A percentile compares a stretch with the other conserved stretches of the same genome.
phyloP scores from a whole-genome alignment of 305 asterid species.

The Monarda citriodora region DNA sequence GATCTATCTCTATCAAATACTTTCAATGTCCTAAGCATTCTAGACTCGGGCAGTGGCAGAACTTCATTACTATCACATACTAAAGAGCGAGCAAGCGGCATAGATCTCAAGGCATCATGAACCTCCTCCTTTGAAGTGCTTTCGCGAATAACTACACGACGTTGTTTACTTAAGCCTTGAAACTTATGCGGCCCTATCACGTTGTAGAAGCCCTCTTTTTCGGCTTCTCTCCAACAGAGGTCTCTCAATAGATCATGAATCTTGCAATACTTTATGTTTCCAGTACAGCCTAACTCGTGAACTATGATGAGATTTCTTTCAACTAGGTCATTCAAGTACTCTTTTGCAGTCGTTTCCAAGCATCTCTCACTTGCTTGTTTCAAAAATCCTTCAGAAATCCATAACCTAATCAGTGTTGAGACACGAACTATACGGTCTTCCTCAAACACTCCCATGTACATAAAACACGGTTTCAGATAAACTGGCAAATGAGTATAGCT shows the following conservation, averaged over 20 bases:
- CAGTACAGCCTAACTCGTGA: slow-evolving; percentile 2
- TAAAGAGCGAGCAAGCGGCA: slow-evolving; percentile 13
- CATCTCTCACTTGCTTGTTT: slow-evolving; percentile 1
- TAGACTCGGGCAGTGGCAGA: neutral
- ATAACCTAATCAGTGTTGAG: neutral
- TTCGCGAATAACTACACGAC: slow-evolving; percentile 16
- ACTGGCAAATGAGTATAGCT: neutral
- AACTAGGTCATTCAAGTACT: slow-evolving; percentile 2
- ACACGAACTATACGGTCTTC: neutral
- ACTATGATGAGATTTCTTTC: slow-evolving; percentile 8
- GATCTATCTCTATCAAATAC: neutral
- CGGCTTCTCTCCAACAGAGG: slow-evolving; percentile 20
- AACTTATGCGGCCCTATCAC: neutral
- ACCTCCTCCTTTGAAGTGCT: neutral
- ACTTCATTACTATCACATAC: neutral
- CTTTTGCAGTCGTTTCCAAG: slow-evolving; percentile 4
- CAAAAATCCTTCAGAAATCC: no score
- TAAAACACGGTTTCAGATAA: neutral
- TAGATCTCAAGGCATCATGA: neutral
- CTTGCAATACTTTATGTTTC: slow-evolving; percentile 16
- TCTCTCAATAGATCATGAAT: slow-evolving; percentile 31
- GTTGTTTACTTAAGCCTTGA: neutral
- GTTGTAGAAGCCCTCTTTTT: slow-evolving; percentile 1
- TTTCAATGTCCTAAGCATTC: neutral
- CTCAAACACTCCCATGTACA: neutral